phyloP scores from a whole-genome alignment of 1,284 basidiomycete species.

The Ustilago lituana region DNA sequence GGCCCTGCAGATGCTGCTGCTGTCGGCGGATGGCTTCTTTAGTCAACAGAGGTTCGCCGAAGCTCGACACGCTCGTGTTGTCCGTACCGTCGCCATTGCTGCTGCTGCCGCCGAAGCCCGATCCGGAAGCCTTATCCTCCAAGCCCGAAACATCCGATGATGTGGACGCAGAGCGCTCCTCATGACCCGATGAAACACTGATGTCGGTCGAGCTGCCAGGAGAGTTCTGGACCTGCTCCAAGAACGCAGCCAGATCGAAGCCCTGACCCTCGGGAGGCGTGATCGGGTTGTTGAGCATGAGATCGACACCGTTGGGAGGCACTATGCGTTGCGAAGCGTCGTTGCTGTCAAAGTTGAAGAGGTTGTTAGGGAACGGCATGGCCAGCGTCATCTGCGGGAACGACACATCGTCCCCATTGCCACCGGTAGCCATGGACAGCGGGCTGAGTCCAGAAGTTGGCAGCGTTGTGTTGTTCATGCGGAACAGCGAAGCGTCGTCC shows the following conservation, averaged over 20 bases:
- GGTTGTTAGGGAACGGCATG: conserved; percentile 24
- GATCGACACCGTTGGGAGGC: conserved; percentile 48
- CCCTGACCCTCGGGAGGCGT: conserved; percentile 48
- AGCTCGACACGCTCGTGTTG: conserved; percentile 39
- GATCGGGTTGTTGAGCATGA: conserved; percentile 42
- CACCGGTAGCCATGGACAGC: conserved; percentile 1
- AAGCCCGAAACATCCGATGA: conserved; percentile 35
- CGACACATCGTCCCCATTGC: conserved; percentile 19
- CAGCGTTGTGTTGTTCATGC: conserved; percentile 35
- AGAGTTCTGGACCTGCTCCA: conserved; percentile 52
- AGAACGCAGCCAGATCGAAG: conserved; percentile 49
- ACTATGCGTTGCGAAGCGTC: conserved; percentile 28
- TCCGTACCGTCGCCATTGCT: conserved; percentile 27
- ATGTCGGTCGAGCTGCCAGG: conserved; percentile 45
- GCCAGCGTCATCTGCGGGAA: conserved; percentile 45
- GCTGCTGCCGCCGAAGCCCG: conserved; percentile 20
- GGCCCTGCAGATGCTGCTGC: conserved; percentile 33
- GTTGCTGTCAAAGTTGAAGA: conserved; percentile 23
- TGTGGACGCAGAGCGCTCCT: conserved; percentile 26
- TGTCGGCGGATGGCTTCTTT: conserved; percentile 36
- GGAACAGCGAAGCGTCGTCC: conserved; percentile 35
- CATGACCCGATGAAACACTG: conserved; percentile 32
- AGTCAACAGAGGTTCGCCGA: conserved; percentile 30
- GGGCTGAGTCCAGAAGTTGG: conserved; percentile 26
- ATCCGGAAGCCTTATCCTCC: conserved; percentile 27